Evolutionary conservation across 202 grass and related monocot species (phyloP), one percentile per base, ranked within the genome.

Genomic region (Schoenoplectus triqueter): DNA sequence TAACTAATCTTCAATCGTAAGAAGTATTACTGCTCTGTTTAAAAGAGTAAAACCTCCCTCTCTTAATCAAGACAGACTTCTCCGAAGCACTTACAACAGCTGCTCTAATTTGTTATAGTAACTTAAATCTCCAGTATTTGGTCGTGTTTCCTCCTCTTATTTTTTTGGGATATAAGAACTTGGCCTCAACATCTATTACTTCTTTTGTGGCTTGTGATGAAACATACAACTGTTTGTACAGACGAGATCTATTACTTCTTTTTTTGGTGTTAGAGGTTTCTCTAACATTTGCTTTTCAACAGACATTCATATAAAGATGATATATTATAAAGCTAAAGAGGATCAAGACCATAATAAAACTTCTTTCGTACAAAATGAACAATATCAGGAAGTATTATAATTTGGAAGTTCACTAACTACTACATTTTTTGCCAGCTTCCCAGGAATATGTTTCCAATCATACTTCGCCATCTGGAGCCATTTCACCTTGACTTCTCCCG

Each of bases 401-500:
- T 42, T 57, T 41, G 10, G 22, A 59, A 67, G n/a, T 52, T 67
- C 40, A 44, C 44, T 66, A 82, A 51, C 60, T 82, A 66, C 44
- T 15, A 7, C n/a, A 15, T n/a, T 20, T 15, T 22, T 82, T 54
- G 63, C n/a, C 44, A 72, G 41, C 6, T 71, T 73, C 47, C 19
- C 20, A 41, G 19, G 54, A 87, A 59, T 21, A 69, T 78, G 74
- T 59, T 44, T 78, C 68, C 18, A 57, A 83, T 92, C 72, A 97
- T 62, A 85, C 82, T 80, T 91, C 90, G 6, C 88, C 85, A 0
- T 78, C 50, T 6, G 84, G 60, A 85, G 14, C 42, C 22, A 17
- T 76, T 69, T 88, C 92, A 0, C 6, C 4, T 85, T 46, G 87
- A 85, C 45, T 69, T 89, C 88, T 93, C 72, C 95, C 86, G 1